Evolutionary conservation across 164 flowering plant genomes (phyloP), one percentile per base, ranked within the genome.

Genomic region (Vitis rotundifolia): DNA sequence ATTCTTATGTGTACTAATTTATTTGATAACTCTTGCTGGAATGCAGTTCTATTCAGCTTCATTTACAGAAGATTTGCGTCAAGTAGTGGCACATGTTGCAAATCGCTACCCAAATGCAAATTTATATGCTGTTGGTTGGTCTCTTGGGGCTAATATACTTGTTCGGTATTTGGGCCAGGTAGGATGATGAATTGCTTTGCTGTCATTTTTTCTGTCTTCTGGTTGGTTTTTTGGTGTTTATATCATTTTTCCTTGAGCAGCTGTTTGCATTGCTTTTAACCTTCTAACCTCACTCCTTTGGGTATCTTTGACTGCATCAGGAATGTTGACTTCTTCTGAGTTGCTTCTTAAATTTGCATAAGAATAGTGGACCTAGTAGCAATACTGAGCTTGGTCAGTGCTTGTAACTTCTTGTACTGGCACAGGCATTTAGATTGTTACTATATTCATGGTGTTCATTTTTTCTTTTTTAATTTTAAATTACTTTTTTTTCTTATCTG

Each of bases 41-140:
- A 19, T 84, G 86, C 93, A 94, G 99, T 89, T 94, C 75, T 94
- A 92, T 85, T 94, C 97, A 66, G 97, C 96, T 83, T 90, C 96
- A 59, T 95, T 85, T 80, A 77, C 85, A 10, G 97, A 85, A 74
- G 98, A 95, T 81, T 82, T 90, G 19, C 74, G 84, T 56, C 81
- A 87, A 75, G 94, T 92, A 58, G 90, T 91, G 57, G 77, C 81
- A 13, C 92, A 92, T 72, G 88, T 92, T 55, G 71, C 71, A 12
- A 54, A n/a, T 29, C 79, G 86, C 37, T 92, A 86, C 73, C 97
- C 94, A n/a, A 75, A 79, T 59, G 91, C 99, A 60, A 90, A 88
- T 63, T 60, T 95, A 58, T 95, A 91, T 86, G 96, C 94, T 29
- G 84, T 79, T 81, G 97, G 97, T 56, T 95, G 99, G 99, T 92